phyloP scores from a whole-genome alignment of 2,329 filamentous ascomycete genomes.

The Chrysoporthe austroafricana region DNA sequence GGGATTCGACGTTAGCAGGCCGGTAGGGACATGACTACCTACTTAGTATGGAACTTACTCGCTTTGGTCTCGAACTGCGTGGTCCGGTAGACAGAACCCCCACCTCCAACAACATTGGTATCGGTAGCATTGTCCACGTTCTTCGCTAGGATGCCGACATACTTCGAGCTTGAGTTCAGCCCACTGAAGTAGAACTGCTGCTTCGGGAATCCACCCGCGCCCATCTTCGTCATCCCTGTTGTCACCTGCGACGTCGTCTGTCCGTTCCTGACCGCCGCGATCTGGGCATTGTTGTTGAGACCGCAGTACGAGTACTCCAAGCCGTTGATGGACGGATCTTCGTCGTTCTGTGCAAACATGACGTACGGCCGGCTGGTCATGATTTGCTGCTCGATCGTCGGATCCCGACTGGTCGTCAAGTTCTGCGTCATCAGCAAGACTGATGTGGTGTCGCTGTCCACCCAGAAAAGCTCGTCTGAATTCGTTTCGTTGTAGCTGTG shows the following conservation, averaged over 20 bases:
- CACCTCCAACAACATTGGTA: constrained; percentile 61
- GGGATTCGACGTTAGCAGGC: neutral
- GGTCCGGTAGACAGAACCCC: constrained; percentile 73
- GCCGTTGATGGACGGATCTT: constrained; percentile 65
- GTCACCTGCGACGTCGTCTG: constrained; percentile 51
- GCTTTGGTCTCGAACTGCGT: constrained; percentile 79
- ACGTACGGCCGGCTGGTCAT: constrained; percentile 68
- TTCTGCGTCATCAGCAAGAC: constrained; percentile 80
- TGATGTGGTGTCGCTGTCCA: constrained; percentile 82
- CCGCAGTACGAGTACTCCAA: constrained; percentile 84
- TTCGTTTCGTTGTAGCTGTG: constrained; percentile 62
- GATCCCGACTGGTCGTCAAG: constrained; percentile 60
- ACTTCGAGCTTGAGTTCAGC: constrained; percentile 72
- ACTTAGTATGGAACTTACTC: constrained; percentile 53
- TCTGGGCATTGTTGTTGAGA: constrained; percentile 66
- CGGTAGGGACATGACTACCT: constrained; percentile 6
- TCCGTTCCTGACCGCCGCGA: constrained; percentile 60
- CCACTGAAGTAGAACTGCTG: constrained; percentile 86
- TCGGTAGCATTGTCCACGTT: constrained; percentile 55
- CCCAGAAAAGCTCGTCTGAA: constrained; percentile 63
- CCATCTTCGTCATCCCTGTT: constrained; percentile 71
- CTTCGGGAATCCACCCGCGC: constrained; percentile 69
- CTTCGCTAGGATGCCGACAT: constrained; percentile 74
- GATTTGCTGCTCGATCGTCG: constrained; percentile 56
- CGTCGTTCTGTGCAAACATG: constrained; percentile 72